Percentiles rank a stretch among this genome's conserved stretches.
These are phyloP conservation scores for Tricholoma sp. DNA, from an alignment of 768 basidiomycete species.

Conservation along the genomic window DNA sequence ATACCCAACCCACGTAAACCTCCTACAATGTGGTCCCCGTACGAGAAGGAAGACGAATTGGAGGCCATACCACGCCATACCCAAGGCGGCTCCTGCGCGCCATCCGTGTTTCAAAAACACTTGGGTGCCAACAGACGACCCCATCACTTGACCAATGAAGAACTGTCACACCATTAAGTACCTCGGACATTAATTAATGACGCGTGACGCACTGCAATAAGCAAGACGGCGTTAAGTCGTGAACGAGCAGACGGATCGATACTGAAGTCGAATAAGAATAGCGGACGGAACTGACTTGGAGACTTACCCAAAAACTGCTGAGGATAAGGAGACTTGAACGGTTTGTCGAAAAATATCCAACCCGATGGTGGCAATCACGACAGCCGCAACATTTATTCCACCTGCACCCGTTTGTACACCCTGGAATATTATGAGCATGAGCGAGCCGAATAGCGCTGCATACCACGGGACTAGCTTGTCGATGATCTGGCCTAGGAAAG, in stretches of 20 bases:
- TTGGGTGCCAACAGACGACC: constrained; percentile 66
- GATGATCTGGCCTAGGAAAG: constrained; percentile 61
- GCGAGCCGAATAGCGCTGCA: constrained; percentile 54
- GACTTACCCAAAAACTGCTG: constrained; percentile 50
- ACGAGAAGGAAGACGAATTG: constrained; percentile 52
- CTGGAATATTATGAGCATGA: constrained; percentile 46
- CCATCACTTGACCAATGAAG: constrained; percentile 79
- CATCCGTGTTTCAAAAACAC: constrained; percentile 70
- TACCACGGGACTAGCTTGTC: constrained; percentile 78
- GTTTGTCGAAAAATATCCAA: constrained; percentile 74
- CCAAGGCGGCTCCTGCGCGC: constrained; percentile 58
- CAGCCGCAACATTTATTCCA: constrained; percentile 63
- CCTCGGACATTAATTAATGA: too few species aligned
- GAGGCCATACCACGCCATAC: constrained; percentile 53
- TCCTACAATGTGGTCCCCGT: constrained; percentile 61
- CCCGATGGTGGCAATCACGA: constrained; percentile 65
- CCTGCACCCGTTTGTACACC: constrained; percentile 65
- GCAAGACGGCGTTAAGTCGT: constrained; percentile 70
- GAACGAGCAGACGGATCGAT: constrained; percentile 50
- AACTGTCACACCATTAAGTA: constrained; percentile 29
- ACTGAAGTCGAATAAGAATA: constrained; percentile 21
- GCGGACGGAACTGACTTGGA: too few species aligned
- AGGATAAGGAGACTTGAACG: constrained; percentile 62
- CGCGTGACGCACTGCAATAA: constrained; percentile 55
- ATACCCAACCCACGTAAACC: too few species aligned